These are phyloP conservation scores for Parascedosporium putredinis DNA, from an alignment of 2,329 filamentous ascomycete species.

Conservation along the genomic window DNA sequence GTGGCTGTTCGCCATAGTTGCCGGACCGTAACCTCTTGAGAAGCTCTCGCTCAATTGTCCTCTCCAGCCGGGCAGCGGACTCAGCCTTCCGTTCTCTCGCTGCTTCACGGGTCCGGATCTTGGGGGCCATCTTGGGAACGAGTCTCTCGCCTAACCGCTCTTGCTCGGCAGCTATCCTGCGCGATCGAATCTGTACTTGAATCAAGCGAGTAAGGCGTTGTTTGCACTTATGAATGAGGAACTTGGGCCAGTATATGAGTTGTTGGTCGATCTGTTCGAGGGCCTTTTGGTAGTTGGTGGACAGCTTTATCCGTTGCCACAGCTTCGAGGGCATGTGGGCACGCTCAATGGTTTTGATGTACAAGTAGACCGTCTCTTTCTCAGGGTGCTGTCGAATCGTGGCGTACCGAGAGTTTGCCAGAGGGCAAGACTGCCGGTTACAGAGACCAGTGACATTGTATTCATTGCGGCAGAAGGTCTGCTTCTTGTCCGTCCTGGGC, in stretches of 20 bases:
- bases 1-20: slow-evolving; percentile 84
- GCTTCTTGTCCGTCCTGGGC: slow-evolving; percentile 64
- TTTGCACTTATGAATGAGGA: slow-evolving; percentile 89
- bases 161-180: slow-evolving; percentile 77
- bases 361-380: slow-evolving; percentile 80
- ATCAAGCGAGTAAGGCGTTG: slow-evolving; percentile 86
- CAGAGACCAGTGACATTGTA: slow-evolving; percentile 79
- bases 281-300: slow-evolving; percentile 82
- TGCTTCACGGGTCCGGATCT: slow-evolving; percentile 67
- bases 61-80: slow-evolving; percentile 84
- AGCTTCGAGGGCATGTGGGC: slow-evolving; percentile 79
- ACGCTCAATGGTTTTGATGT: slow-evolving; percentile 92
- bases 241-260: slow-evolving; percentile 91
- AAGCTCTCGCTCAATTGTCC: slow-evolving; percentile 89
- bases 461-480: slow-evolving; percentile 94
- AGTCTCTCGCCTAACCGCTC: slow-evolving; percentile 79
- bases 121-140: slow-evolving; percentile 83
- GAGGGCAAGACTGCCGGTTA: slow-evolving; percentile 78
- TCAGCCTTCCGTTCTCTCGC: slow-evolving; percentile 68
- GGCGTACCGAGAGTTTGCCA: slow-evolving; percentile 87
- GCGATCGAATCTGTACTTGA: slow-evolving; percentile 76
- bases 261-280: slow-evolving; percentile 78
- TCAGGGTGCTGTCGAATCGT: slow-evolving; percentile 77
- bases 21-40: slow-evolving; percentile 85
- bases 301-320: slow-evolving; percentile 89